Conservation (phyloP, 768 basidiomycete species). For the Trametes cingulata region DNA sequence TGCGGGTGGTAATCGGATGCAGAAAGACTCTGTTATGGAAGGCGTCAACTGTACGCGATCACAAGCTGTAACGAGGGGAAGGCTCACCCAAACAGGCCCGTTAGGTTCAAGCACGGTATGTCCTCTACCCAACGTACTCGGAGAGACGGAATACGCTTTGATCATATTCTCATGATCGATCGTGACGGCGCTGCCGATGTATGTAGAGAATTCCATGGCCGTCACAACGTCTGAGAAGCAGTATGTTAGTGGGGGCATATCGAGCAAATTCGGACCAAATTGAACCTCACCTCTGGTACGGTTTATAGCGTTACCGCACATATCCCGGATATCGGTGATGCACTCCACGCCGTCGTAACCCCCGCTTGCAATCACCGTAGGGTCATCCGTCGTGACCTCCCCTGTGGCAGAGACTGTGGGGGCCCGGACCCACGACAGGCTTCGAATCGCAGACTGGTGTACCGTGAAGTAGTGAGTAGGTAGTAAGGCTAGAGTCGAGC, state of each 20-base stretch:
- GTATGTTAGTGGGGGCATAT: no score
- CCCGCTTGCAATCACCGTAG: slow-evolving; percentile 72
- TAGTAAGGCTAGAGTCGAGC: slow-evolving; percentile 41
- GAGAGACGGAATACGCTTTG: slow-evolving; percentile 72
- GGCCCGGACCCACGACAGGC: slow-evolving; percentile 71
- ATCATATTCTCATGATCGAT: slow-evolving; percentile 82
- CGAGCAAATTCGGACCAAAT: no score
- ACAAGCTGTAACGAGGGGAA: slow-evolving; percentile 4
- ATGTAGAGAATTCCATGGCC: slow-evolving; percentile 64
- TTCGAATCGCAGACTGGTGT: slow-evolving; percentile 81
- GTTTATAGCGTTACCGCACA: slow-evolving; percentile 66
- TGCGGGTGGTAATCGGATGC: slow-evolving; percentile 89
- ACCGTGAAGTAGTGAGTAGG: slow-evolving; percentile 73
- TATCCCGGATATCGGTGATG: slow-evolving; percentile 76
- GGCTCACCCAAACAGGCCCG: slow-evolving; percentile 80
- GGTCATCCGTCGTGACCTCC: slow-evolving; percentile 49
- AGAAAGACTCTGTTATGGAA: slow-evolving; percentile 58
- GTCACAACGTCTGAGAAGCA: slow-evolving; percentile 63
- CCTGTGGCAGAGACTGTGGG: slow-evolving; percentile 58
- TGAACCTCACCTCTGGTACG: slow-evolving; percentile 64
- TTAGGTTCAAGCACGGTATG: slow-evolving; percentile 71
- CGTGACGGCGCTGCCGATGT: slow-evolving; percentile 68
- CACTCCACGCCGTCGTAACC: slow-evolving; percentile 81
- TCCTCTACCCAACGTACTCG: slow-evolving; percentile 72
- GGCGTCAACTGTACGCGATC: not conserved